These are phyloP conservation scores for Thermomucor indicae-seudaticae DNA, from an alignment of 371 early-diverging fungal genomes.

Conservation along the genomic window DNA sequence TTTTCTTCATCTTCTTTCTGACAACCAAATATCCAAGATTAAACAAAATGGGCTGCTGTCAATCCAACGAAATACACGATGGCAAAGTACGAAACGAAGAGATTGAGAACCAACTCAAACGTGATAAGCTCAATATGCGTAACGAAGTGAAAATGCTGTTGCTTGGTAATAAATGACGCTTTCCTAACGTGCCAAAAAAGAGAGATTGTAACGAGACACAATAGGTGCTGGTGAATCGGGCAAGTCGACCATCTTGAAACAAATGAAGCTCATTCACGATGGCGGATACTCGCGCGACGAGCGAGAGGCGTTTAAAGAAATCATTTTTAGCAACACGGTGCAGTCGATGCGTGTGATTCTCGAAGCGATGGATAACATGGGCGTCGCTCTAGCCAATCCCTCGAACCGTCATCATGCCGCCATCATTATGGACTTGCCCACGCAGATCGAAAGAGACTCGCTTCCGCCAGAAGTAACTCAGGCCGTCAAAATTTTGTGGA, in stretches of 20 bases:
- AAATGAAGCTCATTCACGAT: constrained; percentile 96
- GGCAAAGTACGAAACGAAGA: constrained; percentile 75
- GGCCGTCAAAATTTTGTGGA: constrained; percentile 78
- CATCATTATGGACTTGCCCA: constrained; percentile 69
- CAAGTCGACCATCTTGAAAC: constrained; percentile 94
- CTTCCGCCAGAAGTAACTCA: constrained; percentile 70
- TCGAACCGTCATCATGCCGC: constrained; percentile 60
- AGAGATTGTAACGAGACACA: background rate
- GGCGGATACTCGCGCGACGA: constrained; percentile 87
- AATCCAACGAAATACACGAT: constrained; percentile 77
- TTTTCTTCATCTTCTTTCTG: background rate
- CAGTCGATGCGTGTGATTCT: constrained; percentile 93
- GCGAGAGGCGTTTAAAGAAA: constrained; percentile 85
- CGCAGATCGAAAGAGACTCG: constrained; percentile 75
- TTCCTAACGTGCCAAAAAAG: background rate
- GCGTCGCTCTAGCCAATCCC: constrained; percentile 58
- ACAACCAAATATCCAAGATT: constrained; percentile 2
- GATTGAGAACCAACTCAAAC: constrained; percentile 82
- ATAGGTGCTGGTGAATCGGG: constrained; percentile 96
- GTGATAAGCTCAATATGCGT: constrained; percentile 68
- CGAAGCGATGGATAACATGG: constrained; percentile 88
- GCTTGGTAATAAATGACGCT: constrained; percentile 57
- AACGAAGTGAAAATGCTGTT: constrained; percentile 94
- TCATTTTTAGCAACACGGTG: constrained; percentile 92
- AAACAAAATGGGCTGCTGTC: constrained; percentile 79